Percentiles rank a stretch among this genome's conserved stretches.
Evolutionary conservation across 2,329 filamentous ascomycete genomes (phyloP).

Genomic region (Stachybotrys elegans): DNA sequence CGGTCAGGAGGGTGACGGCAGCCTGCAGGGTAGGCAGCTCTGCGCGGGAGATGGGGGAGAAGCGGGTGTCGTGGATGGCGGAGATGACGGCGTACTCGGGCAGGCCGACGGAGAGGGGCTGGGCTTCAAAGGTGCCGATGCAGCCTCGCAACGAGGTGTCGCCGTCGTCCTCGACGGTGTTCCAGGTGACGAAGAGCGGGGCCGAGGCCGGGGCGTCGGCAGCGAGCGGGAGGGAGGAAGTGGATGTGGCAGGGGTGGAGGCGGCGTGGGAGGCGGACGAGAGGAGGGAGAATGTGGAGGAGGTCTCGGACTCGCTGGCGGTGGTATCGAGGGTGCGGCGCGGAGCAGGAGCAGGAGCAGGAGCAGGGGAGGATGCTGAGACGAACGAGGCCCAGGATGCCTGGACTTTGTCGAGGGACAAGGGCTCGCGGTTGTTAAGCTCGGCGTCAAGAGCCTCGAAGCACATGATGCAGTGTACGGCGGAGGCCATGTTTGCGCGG

Average conservation of each 20-base stretch:
- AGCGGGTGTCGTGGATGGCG: constrained; percentile 59
- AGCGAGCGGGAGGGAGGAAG: constrained; percentile 31
- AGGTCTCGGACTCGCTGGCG: constrained; percentile 27
- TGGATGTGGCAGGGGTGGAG: constrained; percentile 41
- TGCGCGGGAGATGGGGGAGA: constrained; percentile 45
- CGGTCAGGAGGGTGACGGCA: constrained; percentile 75
- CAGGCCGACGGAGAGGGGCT: constrained; percentile 68
- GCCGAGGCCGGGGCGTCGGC: constrained; percentile 39
- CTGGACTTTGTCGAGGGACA: constrained; percentile 65
- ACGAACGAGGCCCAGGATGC: constrained; percentile 48
- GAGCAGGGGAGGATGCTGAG: constrained; percentile 8
- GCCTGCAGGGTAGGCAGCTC: constrained; percentile 58
- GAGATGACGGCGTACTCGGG: constrained; percentile 79
- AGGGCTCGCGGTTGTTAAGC: constrained; percentile 63
- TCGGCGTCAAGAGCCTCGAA: constrained; percentile 81
- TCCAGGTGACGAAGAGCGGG: constrained; percentile 94
- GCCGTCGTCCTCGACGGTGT: constrained; percentile 49
- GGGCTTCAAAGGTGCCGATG: constrained; percentile 87
- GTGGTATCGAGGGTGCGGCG: constrained; percentile 33
- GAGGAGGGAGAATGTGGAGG: constrained; percentile 32
- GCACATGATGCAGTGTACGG: constrained; percentile 84
- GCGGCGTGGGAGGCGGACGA: constrained; percentile 33
- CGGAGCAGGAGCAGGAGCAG: constrained; percentile 29
- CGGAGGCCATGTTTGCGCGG: constrained; percentile 73
- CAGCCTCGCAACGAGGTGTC: constrained; percentile 73